Base-by-base conservation (phyloP, 345 rosid genomes). In the Linum trigynum region DNA sequence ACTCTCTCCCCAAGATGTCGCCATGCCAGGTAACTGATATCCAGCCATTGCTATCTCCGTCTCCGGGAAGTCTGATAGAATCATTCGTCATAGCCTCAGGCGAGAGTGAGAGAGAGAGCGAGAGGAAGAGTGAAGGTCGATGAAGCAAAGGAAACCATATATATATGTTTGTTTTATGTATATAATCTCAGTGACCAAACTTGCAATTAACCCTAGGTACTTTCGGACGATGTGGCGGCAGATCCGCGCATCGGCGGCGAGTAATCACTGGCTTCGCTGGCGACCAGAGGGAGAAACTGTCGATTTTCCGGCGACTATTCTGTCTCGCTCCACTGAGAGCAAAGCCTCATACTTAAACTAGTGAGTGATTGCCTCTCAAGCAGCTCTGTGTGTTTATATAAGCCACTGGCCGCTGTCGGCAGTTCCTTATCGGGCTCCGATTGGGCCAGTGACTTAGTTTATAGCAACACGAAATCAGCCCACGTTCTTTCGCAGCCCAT, bases 241-340 rank as follows among this genome's bases (percentile, higher is more conserved):
- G 40, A 50, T 57, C 6, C 35, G 12, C 0, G 17, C 2, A 35
- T 4, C 0, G 38, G 7, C 5, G 15, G 0, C 23, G n/a, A 56
- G 55, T 2, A 67, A 67, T 57, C 63, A 67, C 14, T 15, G 42
- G 57, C 63, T 42, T 9, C 56, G 56, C 63, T 42, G n/a, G 23
- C 42, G 8, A 32, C 15, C 63, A 35, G 41, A 38, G 57, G 58
- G 63, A 43, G 55, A 35, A 39, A 5, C 48, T n/a, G 39, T 38
- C 45, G 9, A 42, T 8, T 7, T 14, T 23, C 2, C 11, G 11
- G 3, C 62, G 53, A 38, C 60, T 5, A 5, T 55, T 51, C 50
- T 17, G 38, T 45, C 32, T 48, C 42, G 10, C 36, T 9, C 2
- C 12, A 23, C 59, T 8, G 59, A 23, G 59, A 56, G 59, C 59